Conservation (phyloP, 1,284 basidiomycete genomes). For the Irpex sp. region DNA sequence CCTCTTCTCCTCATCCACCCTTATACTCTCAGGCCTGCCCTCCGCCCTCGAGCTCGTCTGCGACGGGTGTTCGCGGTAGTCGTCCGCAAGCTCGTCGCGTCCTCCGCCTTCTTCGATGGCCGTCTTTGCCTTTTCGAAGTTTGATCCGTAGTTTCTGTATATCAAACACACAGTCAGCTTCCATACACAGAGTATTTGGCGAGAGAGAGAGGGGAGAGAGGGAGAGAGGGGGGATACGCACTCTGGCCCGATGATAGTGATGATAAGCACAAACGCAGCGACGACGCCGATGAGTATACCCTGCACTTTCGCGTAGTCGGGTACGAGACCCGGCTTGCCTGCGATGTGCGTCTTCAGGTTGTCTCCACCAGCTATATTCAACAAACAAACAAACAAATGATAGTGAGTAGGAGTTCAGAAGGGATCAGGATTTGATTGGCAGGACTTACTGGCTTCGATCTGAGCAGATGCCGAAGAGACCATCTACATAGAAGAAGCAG, state of each 20-base stretch:
- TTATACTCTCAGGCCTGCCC: conserved; percentile 17
- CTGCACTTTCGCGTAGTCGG: conserved; percentile 86
- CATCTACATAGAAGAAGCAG: conserved; percentile 50
- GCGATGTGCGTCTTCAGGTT: conserved; percentile 52
- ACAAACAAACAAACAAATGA: neutral
- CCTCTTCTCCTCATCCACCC: conserved; percentile 13
- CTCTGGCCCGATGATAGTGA: conserved; percentile 75
- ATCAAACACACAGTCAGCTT: neutral
- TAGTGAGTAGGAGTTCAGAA: conserved; percentile 3
- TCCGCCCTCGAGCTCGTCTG: conserved; percentile 36
- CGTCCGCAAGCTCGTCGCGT: conserved; percentile 20
- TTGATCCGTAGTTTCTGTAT: conserved; percentile 68
- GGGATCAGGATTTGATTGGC: neutral
- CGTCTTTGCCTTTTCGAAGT: conserved; percentile 80
- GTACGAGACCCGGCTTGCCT: conserved; percentile 47
- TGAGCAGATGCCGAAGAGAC: conserved; percentile 85
- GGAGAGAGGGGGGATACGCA: conserved; percentile 34
- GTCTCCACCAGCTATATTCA: conserved; percentile 55
- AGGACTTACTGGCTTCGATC: conserved; percentile 78
- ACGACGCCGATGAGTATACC: conserved; percentile 86
- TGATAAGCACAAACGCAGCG: conserved; percentile 61
- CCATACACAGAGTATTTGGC: too few relatives aligned
- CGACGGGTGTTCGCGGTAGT: conserved; percentile 20
- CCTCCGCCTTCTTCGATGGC: conserved; percentile 73
- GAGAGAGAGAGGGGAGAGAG: too few relatives aligned